phyloP scores from a whole-genome alignment of 257 asterid genomes.

The Prunella vulgaris region DNA sequence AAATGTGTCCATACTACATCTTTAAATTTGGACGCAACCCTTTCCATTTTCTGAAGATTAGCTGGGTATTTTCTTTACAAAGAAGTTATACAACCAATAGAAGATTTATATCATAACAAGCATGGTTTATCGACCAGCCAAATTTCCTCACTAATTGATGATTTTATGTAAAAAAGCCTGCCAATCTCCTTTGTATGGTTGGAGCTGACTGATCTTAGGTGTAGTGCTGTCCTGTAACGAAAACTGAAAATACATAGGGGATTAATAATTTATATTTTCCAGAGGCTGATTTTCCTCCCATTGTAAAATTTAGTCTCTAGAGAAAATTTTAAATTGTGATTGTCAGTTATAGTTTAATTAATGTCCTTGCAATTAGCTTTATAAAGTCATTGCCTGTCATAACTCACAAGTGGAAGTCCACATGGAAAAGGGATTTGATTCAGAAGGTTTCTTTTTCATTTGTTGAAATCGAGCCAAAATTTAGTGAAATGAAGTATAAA shows the following conservation, averaged over 20 bases:
- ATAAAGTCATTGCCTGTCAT: conserved; percentile 1
- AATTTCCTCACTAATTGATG: conserved; percentile 12
- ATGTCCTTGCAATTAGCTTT: conserved; percentile 4
- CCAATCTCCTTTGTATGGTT: conserved; percentile 12
- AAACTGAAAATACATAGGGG: not conserved
- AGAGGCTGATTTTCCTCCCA: conserved; percentile 1
- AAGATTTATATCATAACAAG: not conserved
- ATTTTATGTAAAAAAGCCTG: not conserved
- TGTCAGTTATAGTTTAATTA: conserved; percentile 8
- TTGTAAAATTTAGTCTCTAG: conserved; percentile 6
- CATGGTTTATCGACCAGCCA: not conserved
- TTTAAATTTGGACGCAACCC: conserved; percentile 1
- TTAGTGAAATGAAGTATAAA: not conserved
- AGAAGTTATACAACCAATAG: not conserved
- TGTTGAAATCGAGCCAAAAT: not conserved
- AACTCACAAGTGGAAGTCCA: conserved; percentile 10
- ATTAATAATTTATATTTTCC: not conserved
- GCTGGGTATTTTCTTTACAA: not conserved
- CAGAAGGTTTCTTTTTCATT: not conserved
- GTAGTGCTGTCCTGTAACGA: not conserved
- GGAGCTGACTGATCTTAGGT: conserved; percentile 6
- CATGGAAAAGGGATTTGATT: not conserved
- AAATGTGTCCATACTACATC: not conserved
- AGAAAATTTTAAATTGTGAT: not conserved
- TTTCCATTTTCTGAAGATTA: conserved; percentile 16